Evolutionary conservation across 108 stramenopile species (phyloP).

Genomic region (Conticribra weissflogii): DNA sequence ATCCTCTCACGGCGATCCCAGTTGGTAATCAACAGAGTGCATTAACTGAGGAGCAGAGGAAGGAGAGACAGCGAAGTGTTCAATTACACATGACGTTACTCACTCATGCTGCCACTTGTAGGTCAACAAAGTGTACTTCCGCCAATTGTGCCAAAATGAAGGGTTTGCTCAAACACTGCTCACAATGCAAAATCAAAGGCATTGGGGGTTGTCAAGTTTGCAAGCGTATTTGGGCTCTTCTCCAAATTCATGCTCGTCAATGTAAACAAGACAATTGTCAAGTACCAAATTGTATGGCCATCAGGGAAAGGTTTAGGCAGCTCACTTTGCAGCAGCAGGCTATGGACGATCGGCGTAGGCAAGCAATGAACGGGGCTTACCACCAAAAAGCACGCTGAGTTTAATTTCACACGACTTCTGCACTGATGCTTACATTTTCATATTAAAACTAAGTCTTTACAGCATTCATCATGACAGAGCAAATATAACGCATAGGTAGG

Average conservation of each 20-base stretch:
- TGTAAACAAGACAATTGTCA: constrained; percentile 87
- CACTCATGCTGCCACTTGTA: constrained; percentile 92
- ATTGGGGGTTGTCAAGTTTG: constrained; percentile 94
- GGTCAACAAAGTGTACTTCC: constrained; percentile 81
- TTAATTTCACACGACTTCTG: neutral
- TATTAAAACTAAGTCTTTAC: constrained; percentile 1
- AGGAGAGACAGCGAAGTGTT: constrained; percentile 90
- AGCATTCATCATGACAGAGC: too few relatives aligned
- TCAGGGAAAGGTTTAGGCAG: constrained; percentile 90
- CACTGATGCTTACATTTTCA: neutral
- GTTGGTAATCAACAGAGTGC: constrained; percentile 80
- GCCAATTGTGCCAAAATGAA: constrained; percentile 99
- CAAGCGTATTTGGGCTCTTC: constrained; percentile 97
- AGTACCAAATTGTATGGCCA: constrained; percentile 95
- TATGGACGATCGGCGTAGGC: constrained; percentile 91
- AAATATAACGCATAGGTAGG: too few relatives aligned
- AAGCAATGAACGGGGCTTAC: constrained; percentile 83
- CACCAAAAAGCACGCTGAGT: constrained; percentile 41
- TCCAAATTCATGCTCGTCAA: constrained; percentile 96
- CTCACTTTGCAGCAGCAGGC: constrained; percentile 90
- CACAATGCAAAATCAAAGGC: constrained; percentile 83
- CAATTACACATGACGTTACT: constrained; percentile 97
- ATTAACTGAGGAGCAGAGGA: constrained; percentile 90
- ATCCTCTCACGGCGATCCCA: constrained; percentile 84
- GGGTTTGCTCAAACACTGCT: constrained; percentile 88